Base-by-base conservation (phyloP, 257 asterid genomes). In the Dorcoceras hygrometricum region DNA sequence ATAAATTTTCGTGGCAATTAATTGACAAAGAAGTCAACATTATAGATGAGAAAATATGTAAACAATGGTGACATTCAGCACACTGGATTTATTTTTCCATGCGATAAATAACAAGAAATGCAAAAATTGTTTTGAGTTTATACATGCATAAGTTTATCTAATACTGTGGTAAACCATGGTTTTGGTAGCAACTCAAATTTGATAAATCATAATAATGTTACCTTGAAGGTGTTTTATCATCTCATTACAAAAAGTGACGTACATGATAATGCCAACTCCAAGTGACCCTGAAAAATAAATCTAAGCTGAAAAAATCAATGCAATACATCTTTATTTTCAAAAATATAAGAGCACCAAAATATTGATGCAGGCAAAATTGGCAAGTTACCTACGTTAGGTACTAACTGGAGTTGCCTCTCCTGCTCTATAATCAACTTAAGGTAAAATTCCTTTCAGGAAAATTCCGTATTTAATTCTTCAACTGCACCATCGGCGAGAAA, bases 401-500 rank as follows among this genome's bases (percentile, higher is more conserved):
- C 48, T 3, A 27, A 20, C 14, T 51, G 18, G 31, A 22, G 65
- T 23, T 61, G 39, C 63, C 25, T 48, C 64, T 71, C 29, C 51
- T 60, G 50, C 54, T 56, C 60, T 72, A 27, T 65, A 31, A 71
- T 60, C 72, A 62, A 51, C 31, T 18, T 16, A 54, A 61, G 57
- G 22, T 39, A 55, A 46, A 61, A 24, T 6, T n/a, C 28, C 5
- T 60, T 64, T 48, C 16, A 64, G 39, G 20, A n/a, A 29, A 26
- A 74, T 51, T 68, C 78, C 28, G 34, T 59, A 59, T 68, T 75
- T 73, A 69, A 71, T 59, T 68, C 74, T 74, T 54, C 73, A 79
- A 75, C 83, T 62, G 68, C 74, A 73, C 26, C 74, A 73, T 73
- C 82, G 84, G 91, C 75, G 48, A 54, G 78, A 81, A 82, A 87